Evolutionary conservation across 495 filamentous ascomycete genomes (phyloP), one percentile per base, ranked within the genome.

Genomic region (Amniculicola lignicola): DNA sequence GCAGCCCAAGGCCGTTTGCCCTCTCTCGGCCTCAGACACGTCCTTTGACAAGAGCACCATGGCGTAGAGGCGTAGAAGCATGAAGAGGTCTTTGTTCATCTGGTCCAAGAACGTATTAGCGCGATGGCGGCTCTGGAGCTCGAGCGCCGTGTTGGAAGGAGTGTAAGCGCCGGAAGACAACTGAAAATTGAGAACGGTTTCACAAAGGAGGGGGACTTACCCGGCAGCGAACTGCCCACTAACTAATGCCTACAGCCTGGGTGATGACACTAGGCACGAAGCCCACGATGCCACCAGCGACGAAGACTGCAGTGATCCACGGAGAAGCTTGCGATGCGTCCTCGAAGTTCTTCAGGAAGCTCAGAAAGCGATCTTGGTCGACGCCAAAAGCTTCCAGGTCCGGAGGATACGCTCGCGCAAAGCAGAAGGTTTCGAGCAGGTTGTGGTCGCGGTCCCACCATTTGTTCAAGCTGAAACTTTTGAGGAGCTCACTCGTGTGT

Each of bases 71-170:
- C 44, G 24, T 4, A 48, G 22, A 12, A 27, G 44, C 44, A 48
- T 48, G 44, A 48, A 48, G 16, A 48, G 9, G 10, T 40, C 37
- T 18, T 40, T 40, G 37, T 40, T 40, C 37, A 40, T 40, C 19
- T 40, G 37, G 37, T 40, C 37, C 10, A 40, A 18, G 16, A 29
- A 48, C 14, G 25, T 27, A 18, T 48, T 48, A 5, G 44, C 44
- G 5, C 27, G 4, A 27, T 48, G 33, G 9, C 44, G 23, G 16
- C 5, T 7, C 21, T 48, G 44, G 6, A 48, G 44, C 23, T 48
- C 44, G 12, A 48, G 29, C 16, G 44, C 44, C 10, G 44, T 48
- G 12, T 27, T 48, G 21, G 12, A 4, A n/a, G n/a, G n/a, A n/a
- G n/a, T n/a, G n/a, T n/a, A n/a, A n/a, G n/a, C n/a, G n/a, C n/a